Evolutionary conservation across 805 yeast species (phyloP), one percentile per base, ranked within the genome.

Genomic region (Schwanniomyces yamadae): DNA sequence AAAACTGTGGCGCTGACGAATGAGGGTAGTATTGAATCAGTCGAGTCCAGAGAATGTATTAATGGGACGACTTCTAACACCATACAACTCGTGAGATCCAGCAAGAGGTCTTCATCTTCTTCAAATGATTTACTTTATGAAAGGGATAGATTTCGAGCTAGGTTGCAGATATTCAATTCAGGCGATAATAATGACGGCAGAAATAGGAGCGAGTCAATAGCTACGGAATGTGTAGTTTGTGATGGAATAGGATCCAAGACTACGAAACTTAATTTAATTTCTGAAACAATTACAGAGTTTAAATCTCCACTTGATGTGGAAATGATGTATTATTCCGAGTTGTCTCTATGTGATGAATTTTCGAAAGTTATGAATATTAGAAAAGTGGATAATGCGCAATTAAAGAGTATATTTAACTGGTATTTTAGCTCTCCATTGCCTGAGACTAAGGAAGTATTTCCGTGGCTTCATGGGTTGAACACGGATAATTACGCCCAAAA

Each of bases 381-480:
- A 26, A 15, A 29, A 9, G 20, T 57, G 33, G 50, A 34, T 31
- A 41, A 36, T 16, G 34, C 23, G 9, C 49, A 50, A 23, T 30
- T 57, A 11, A 28, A 37, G 18, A 4, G 14, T 0, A 54, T 66
- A 0, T 65, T 67, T 39, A 34, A 41, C 13, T 63, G 68, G 64
- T 68, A 68, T 45, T 68, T 68, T 44, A 56, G 60, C 45, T 48
- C 49, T 13, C 59, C 62, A 1, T 52, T 68, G 4, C 95, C 96
- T 0, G 75, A 75, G 3, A 82, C 90, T 13, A 73, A 69, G 16
- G 52, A 52, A 8, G 77, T 90, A 72, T 90, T 89, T 49, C 97
- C 97, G 0, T 89, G 96, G 96, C 66, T 87, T 17, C 96, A 90
- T 55, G 93, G 95, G 1, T 66, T 84, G 28, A 78, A 82, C 42